These are phyloP conservation scores for Penicillium verrucosum DNA, from an alignment of 2,329 filamentous ascomycete species.

Conservation along the genomic window DNA sequence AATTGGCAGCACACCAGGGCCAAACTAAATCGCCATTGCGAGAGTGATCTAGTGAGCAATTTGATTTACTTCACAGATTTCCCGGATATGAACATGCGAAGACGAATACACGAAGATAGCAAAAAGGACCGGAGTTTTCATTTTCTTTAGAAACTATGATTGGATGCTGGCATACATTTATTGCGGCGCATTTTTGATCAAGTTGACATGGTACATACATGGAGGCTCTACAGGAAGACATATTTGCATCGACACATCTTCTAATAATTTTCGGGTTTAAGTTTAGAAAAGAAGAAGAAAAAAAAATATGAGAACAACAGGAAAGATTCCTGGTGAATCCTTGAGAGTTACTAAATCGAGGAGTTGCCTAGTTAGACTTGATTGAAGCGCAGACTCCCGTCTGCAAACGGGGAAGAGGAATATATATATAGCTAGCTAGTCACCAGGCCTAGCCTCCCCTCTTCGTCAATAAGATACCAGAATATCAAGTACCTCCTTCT, in stretches of 20 bases:
- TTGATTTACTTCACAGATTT: background rate
- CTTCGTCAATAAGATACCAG: too few relatives aligned
- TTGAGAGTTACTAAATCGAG: background rate
- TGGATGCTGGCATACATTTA: constrained; percentile 1
- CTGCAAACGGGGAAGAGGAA: too few relatives aligned
- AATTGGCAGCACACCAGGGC: constrained; percentile 37
- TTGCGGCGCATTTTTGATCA: background rate
- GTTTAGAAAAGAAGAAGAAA: background rate
- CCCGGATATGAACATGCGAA: constrained; percentile 2
- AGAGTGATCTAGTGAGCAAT: background rate
- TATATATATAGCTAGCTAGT: too few relatives aligned
- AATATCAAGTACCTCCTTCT: too few relatives aligned
- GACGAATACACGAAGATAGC: constrained; percentile 12
- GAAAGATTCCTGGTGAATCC: background rate
- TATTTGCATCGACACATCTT: background rate
- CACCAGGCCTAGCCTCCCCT: too few relatives aligned
- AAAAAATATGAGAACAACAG: background rate
- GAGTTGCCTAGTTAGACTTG: too few relatives aligned
- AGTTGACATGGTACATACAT: background rate
- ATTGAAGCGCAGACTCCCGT: too few relatives aligned
- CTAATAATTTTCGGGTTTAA: background rate
- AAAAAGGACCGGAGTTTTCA: constrained; percentile 9
- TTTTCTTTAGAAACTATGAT: constrained; percentile 2
- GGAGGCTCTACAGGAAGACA: background rate
- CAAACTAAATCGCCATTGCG: constrained; percentile 22